These are phyloP conservation scores for Papiliotrema flavescens DNA, from an alignment of 1,284 basidiomycete genomes.

Conservation along the genomic window DNA sequence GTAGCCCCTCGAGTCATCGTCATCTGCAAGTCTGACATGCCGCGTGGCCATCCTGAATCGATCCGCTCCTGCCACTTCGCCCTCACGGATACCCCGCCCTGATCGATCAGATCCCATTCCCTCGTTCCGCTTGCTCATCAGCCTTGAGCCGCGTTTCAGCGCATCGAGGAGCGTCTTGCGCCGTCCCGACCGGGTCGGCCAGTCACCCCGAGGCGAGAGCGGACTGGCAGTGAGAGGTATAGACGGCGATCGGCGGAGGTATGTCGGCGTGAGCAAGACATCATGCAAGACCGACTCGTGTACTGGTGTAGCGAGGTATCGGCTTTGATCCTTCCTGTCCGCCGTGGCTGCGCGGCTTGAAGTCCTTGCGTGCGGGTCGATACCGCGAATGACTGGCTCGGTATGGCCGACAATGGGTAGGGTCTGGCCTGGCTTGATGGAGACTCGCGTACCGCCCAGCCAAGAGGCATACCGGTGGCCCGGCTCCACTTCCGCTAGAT, in stretches of 20 bases:
- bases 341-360: not conserved
- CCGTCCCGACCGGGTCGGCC: not conserved
- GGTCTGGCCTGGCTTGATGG: conserved; percentile 30
- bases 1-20: too few relatives aligned
- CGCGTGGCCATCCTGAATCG: conserved; percentile 12
- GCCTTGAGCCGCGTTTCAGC: conserved; percentile 5
- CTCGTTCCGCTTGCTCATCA: not conserved
- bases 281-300: conserved; percentile 39
- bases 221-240: conserved; percentile 9
- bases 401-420: conserved; percentile 21
- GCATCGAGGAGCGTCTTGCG: conserved; percentile 20
- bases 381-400: conserved; percentile 4
- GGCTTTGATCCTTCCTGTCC: not conserved
- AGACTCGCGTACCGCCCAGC: conserved; percentile 33
- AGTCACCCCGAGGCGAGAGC: not conserved
- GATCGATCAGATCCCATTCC: conserved; percentile 4
- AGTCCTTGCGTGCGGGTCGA: not conserved
- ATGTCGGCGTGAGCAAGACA: conserved; percentile 37
- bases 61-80: conserved; percentile 31
- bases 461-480: conserved; percentile 34
- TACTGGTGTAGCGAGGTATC: not conserved
- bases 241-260: conserved; percentile 21
- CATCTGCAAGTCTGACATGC: not conserved
- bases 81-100: conserved; percentile 16
- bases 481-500: conserved; percentile 25